These are phyloP conservation scores for Toxoplasma gondii DNA, from an alignment of 169 alveolate species.

Conservation along the genomic window DNA sequence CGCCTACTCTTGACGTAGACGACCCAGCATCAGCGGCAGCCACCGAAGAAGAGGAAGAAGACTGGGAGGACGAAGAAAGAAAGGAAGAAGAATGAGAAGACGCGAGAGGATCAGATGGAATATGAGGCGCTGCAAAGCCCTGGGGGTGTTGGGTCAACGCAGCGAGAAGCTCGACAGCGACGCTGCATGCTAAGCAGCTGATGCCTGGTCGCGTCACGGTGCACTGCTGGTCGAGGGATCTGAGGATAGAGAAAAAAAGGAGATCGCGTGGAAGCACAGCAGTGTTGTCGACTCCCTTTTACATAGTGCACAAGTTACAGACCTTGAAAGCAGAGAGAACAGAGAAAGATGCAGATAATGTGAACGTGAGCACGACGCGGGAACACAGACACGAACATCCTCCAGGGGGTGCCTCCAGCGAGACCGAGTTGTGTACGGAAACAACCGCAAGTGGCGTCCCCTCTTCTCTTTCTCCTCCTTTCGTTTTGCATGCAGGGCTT, in stretches of 20 bases:
- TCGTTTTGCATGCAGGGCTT: too few relatives aligned
- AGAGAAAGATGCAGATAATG: too few relatives aligned
- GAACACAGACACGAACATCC: too few relatives aligned
- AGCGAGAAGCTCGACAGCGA: conserved; percentile 89
- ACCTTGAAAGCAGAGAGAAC: too few relatives aligned
- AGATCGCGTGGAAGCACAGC: too few relatives aligned
- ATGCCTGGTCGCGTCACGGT: conserved; percentile 95
- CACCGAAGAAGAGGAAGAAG: neutral
- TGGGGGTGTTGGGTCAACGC: conserved; percentile 82
- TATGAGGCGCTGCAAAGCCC: conserved; percentile 68
- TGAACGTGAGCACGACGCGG: too few relatives aligned
- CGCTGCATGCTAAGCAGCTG: conserved; percentile 82
- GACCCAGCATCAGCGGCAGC: neutral
- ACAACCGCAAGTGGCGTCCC: neutral
- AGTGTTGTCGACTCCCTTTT: too few relatives aligned
- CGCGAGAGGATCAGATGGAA: conserved; percentile 44
- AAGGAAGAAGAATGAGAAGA: neutral
- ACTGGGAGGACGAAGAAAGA: neutral
- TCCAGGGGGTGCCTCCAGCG: too few relatives aligned
- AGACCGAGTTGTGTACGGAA: too few relatives aligned
- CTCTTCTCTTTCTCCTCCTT: conserved; percentile 2
- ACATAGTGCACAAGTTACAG: neutral
- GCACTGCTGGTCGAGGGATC: conserved; percentile 93
- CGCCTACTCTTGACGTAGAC: neutral
- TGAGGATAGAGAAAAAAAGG: neutral